Evolutionary conservation across 2,329 filamentous ascomycete species (phyloP).

Genomic region (Elsinoe perseae): DNA sequence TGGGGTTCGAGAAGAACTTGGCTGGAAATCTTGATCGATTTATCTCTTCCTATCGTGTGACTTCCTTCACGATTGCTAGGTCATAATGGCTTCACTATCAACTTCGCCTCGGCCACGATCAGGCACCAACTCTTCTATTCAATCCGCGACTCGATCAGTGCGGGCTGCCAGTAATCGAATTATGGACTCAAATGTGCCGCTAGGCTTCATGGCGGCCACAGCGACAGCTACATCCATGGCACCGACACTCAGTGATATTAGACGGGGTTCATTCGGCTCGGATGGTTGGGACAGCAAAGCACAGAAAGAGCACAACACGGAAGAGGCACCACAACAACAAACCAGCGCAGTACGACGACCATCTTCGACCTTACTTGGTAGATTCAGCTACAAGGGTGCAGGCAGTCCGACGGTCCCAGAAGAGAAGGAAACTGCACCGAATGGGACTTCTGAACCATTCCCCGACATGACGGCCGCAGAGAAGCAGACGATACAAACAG

Average conservation of each 20-base stretch:
- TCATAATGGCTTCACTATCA: slow-evolving; percentile 5
- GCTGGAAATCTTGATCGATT: slow-evolving; percentile 1
- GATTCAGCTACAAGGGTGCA: slow-evolving; percentile 18
- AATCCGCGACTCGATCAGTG: slow-evolving; percentile 7
- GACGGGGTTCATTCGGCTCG: slow-evolving; percentile 25
- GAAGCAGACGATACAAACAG: slow-evolving; percentile 9
- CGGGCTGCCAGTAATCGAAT: slow-evolving; percentile 15
- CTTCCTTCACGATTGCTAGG: neutral
- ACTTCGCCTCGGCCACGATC: slow-evolving; percentile 11
- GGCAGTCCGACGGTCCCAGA: slow-evolving; percentile 16
- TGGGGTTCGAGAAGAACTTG: neutral
- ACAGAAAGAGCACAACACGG: slow-evolving; percentile 15
- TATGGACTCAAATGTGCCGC: slow-evolving; percentile 26
- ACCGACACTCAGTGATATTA: slow-evolving; percentile 38
- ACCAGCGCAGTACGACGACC: neutral
- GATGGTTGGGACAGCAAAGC: slow-evolving; percentile 18
- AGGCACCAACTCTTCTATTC: slow-evolving; percentile 9
- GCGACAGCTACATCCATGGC: slow-evolving; percentile 35
- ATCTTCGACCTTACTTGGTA: slow-evolving; percentile 14
- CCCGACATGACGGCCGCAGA: slow-evolving; percentile 11
- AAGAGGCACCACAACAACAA: slow-evolving; percentile 9
- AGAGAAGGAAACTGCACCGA: slow-evolving; percentile 10
- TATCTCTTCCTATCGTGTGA: neutral
- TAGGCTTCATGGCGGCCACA: slow-evolving; percentile 40
- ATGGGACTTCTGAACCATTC: slow-evolving; percentile 16